Evolutionary conservation across 208 protist genomes (phyloP), one percentile per base, ranked within the genome.

Genomic region (Crithidia expoeki): DNA sequence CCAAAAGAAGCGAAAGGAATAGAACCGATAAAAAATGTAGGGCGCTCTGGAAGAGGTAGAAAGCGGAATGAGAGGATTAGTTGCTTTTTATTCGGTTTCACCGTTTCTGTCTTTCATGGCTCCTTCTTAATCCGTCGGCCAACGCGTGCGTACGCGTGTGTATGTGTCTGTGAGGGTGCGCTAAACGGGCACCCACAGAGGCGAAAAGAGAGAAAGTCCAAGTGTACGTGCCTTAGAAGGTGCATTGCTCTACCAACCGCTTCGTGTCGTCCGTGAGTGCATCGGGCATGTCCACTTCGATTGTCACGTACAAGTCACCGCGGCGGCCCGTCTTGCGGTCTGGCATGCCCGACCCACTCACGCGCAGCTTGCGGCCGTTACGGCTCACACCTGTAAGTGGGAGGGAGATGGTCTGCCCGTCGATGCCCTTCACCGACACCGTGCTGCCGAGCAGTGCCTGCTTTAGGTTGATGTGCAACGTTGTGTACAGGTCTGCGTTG

Each of bases 401-500:
- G 16, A 95, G 55, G 0, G 74, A 67, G 19, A 89, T 72, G 23
- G 63, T 28, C 46, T 77, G 63, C 33, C 83, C 84, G 68, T 94
- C 88, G 40, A 96, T 86, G 57, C 82, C 82, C 33, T 72, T 74
- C 32, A 96, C 83, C 19, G 63, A 75, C 23, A 95, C 57, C 34
- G 83, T 93, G 21, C 82, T 90, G 56, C 92, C 92, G 25, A 97
- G 79, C 34, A 97, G 71, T 4, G 90, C 92, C 55, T 92, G 81
- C 65, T 93, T 94, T 27, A 97, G 74, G 58, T 87, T 88, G 68
- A 97, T 94, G 68, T 86, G 78, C 27, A 94, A 75, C 4, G 78
- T 92, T 2, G 88, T 93, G 58, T 76, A 73, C 23, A 99, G 83
- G 68, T 98, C 86, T 32, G 89, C 84, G 47, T 90, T 90, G 47